Base-by-base conservation (phyloP, 768 basidiomycete genomes). In the Zangia roseola region DNA sequence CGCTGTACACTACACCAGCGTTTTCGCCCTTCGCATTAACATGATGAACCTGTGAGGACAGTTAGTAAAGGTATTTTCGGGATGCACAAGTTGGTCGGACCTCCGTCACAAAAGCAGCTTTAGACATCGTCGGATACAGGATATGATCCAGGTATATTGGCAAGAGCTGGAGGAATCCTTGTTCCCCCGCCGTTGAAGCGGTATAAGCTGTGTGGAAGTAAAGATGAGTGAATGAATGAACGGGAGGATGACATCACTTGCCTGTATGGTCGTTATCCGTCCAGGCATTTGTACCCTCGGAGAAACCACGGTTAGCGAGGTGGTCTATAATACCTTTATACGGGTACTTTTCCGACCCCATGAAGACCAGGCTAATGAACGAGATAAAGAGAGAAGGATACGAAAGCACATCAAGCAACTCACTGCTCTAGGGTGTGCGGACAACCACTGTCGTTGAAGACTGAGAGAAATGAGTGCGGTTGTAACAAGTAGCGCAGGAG, bases 381-480 rank as follows among this genome's bases (percentile, higher is more conserved):
- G 26, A 47, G 41, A 24, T n/a, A 53, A 24, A 36, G 54, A 45
- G 52, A 40, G 6, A 31, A 3, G 24, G 14, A 42, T 5, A 37
- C 34, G 5, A 43, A 31, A 16, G 43, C 19, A 16, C 20, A 26
- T 31, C 31, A 30, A 30, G 28, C 26, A 30, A 73, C 87, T 62
- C 62, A 92, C 91, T 97, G 94, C 71, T 97, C 95, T 33, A 98
- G 73, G 1, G 95, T 97, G 68, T 97, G 95, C 4, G 95, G 95
- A 60, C 94, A 89, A 48, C 95, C 95, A 42, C 84, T 88, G 63
- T 97, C 94, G 70, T 95, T 78, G 70, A 97, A 95, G 64, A 94
- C 93, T 94, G 47, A 20, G 30, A 39, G 31, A 20, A 7, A 34
- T 59, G 47, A 57, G 44, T 44, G 26, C 17, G n/a, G 2, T 10